These are phyloP conservation scores for Larix sibirica DNA, from an alignment of 83 land plant species.

Conservation along the genomic window DNA sequence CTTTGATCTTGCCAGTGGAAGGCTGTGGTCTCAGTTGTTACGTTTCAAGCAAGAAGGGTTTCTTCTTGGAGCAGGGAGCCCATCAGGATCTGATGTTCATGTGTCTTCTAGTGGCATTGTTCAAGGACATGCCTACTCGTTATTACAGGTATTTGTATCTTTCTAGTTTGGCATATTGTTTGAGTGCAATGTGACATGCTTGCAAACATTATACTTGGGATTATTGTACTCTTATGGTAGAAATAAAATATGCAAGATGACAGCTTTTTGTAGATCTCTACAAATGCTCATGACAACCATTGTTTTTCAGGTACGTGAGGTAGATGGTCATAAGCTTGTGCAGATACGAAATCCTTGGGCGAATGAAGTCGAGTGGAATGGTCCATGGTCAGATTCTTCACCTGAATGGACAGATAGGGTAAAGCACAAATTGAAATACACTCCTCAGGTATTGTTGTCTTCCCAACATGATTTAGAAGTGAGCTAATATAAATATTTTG, in stretches of 20 bases:
- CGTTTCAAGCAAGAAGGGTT: constrained; percentile 98
- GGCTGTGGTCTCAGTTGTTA: constrained; percentile 96
- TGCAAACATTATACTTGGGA: background rate
- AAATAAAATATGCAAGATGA: background rate
- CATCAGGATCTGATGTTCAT: constrained; percentile 97
- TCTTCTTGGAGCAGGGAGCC: constrained; percentile 98
- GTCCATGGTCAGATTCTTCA: constrained; percentile 99
- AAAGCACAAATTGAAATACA: constrained; percentile 97
- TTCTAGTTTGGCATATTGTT: background rate
- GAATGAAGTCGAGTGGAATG: constrained; percentile 99
- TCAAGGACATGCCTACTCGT: constrained; percentile 98
- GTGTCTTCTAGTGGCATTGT: constrained; percentile 99
- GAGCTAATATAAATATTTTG: background rate
- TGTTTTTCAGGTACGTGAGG: constrained; percentile 82
- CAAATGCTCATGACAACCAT: background rate
- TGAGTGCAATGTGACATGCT: background rate
- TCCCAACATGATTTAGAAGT: background rate
- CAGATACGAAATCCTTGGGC: constrained; percentile 99
- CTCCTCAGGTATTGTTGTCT: constrained; percentile 77
- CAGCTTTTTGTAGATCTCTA: background rate
- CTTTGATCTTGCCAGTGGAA: constrained; percentile 97
- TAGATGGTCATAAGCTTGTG: constrained; percentile 98
- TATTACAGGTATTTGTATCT: constrained; percentile 73
- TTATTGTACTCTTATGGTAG: background rate
- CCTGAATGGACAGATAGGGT: constrained; percentile 98